Conservation (phyloP, 1,139 yeast species). For the Pneumocystis wakefieldiae region DNA sequence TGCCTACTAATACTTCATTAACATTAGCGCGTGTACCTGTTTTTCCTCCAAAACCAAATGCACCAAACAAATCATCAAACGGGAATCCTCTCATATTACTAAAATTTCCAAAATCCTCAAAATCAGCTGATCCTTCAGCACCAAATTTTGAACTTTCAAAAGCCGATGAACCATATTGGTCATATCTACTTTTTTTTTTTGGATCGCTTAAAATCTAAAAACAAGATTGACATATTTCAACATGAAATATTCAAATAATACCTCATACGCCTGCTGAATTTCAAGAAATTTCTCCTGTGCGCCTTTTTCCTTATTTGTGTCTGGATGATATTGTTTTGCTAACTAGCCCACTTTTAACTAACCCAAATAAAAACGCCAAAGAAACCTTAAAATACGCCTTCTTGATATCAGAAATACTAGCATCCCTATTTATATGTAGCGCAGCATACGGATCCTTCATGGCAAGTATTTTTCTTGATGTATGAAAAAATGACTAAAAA, state of each 20-base stretch:
- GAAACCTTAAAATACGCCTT: conserved; percentile 55
- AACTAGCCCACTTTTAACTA: conserved; percentile 30
- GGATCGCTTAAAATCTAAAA: conserved; percentile 57
- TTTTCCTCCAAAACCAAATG: conserved; percentile 42
- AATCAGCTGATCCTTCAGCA: conserved; percentile 25
- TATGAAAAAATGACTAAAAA: background rate
- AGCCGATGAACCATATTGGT: conserved; percentile 80
- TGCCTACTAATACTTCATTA: conserved; percentile 46
- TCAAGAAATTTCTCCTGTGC: conserved; percentile 85
- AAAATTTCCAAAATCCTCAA: conserved; percentile 18
- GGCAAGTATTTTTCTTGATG: background rate
- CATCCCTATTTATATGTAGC: conserved; percentile 58
- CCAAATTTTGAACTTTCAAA: conserved; percentile 50
- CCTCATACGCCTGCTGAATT: conserved; percentile 82
- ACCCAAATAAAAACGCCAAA: background rate
- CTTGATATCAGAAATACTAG: conserved; percentile 73
- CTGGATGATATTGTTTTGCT: conserved; percentile 93
- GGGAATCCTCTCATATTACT: conserved; percentile 27
- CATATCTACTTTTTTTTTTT: conserved; percentile 74
- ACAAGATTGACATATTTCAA: background rate
- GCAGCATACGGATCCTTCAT: conserved; percentile 64
- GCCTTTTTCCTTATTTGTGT: conserved; percentile 76
- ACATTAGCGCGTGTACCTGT: conserved; percentile 24
- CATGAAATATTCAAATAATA: background rate
- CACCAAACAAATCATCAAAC: conserved; percentile 80